Base-by-base conservation (phyloP, 1,284 basidiomycete species). In the Abortiporus biennis region DNA sequence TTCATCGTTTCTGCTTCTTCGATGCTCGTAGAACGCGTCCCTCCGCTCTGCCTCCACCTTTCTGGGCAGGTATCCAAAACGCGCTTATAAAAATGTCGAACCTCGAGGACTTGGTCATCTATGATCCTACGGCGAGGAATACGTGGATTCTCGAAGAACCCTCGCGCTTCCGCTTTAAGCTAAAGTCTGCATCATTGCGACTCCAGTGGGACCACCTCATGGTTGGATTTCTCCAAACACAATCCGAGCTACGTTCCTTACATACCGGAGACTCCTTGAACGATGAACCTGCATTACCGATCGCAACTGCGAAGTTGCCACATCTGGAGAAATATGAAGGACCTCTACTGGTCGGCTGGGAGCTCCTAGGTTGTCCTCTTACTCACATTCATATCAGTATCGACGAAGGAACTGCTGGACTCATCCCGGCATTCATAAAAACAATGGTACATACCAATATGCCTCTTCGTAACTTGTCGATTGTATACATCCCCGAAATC, bases 131-230 rank as follows among this genome's bases (percentile, higher is more conserved):
- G 11, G 34, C 34, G 17, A 21, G 40, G 11, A 52, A 55, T 25
- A 50, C 56, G 0, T 63, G 59, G 58, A 40, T 64, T 9, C 51
- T 64, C 27, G n/a, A n/a, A n/a, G 47, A 52, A 30, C 48, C 55
- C 30, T 31, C 47, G 4, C 34, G 46, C 2, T 30, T 55, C 42
- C 49, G 33, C 13, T 62, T 65, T 47, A 54, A 57, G 39, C 49
- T 63, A 23, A 50, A 47, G 33, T 56, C 60, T 13, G 54, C 53
- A 4, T 47, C 42, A 16, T 37, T 61, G 38, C 42, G 38, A 19
- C 41, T 63, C 29, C 43, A 47, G 4, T 64, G 59, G 61, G 59
- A 63, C 45, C 45, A 47, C 11, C 40, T 52, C 32, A 35, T 58
- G 31, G 59, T 57, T 25, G 46, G 51, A 6, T 64, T 65, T 47